phyloP scores from a whole-genome alignment of 805 yeast genomes.

The Lachancea cidri region DNA sequence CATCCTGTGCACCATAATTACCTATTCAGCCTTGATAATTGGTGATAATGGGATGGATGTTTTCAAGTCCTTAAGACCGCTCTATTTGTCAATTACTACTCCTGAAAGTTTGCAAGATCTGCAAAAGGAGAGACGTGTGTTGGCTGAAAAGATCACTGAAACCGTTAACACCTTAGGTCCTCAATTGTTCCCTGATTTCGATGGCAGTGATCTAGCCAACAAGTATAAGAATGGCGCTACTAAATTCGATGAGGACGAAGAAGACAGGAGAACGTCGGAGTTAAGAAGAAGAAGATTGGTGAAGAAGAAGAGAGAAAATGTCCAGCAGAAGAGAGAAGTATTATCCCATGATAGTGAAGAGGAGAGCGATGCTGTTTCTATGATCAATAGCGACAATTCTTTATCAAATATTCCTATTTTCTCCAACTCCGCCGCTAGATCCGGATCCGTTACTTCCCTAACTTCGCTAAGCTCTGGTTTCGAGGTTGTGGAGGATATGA shows the following conservation, averaged over 20 bases:
- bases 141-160: constrained; percentile 72
- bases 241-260: constrained; percentile 28
- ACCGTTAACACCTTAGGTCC: constrained; percentile 80
- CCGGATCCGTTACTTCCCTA: constrained; percentile 25
- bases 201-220: constrained; percentile 33
- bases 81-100: constrained; percentile 58
- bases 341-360: constrained; percentile 8
- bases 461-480: constrained; percentile 26
- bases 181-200: constrained; percentile 80
- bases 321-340: constrained; percentile 7
- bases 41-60: constrained; percentile 94
- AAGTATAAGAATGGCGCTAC: constrained; percentile 18
- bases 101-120: constrained; percentile 55
- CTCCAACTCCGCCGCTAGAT: constrained; percentile 36
- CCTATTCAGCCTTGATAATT: constrained; percentile 84
- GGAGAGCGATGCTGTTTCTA: constrained; percentile 39
- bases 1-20: constrained; percentile 61
- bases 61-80: constrained; percentile 75
- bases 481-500: constrained; percentile 13
- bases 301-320: constrained; percentile 22
- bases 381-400: constrained; percentile 34
- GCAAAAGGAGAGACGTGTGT: constrained; percentile 52
- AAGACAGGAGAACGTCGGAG: constrained; percentile 35
- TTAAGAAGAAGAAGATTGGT: constrained; percentile 35
- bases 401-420: constrained; percentile 38